These are phyloP conservation scores for Lepidium sativum DNA, from an alignment of 345 rosid genomes.

Conservation along the genomic window DNA sequence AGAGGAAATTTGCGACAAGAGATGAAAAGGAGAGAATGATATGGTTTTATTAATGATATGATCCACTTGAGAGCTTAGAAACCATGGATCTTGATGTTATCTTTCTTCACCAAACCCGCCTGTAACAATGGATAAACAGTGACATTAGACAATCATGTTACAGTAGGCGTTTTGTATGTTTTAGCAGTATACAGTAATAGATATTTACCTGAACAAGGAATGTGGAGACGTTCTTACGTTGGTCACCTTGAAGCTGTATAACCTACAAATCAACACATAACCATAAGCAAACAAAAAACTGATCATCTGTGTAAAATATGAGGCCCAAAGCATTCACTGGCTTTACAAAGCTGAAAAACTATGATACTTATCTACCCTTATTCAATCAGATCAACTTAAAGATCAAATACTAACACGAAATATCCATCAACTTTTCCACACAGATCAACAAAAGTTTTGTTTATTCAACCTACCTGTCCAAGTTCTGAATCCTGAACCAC, in stretches of 20 bases:
- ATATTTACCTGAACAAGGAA: constrained; percentile 69
- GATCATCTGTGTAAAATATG: too few species aligned
- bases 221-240: constrained; percentile 79
- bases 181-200: background rate
- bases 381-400: background rate
- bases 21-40: background rate
- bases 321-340: background rate
- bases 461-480: constrained; percentile 45
- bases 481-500: constrained; percentile 88
- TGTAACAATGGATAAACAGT: constrained; percentile 13
- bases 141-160: background rate
- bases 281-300: background rate
- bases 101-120: constrained; percentile 95
- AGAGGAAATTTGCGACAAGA: background rate
- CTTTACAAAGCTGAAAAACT: background rate
- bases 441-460: background rate
- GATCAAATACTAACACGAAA: background rate
- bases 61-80: constrained; percentile 35
- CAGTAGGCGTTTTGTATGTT: background rate
- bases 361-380: background rate
- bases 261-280: constrained; percentile 34
- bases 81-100: constrained; percentile 85
- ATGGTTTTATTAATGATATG: background rate
- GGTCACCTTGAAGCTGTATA: constrained; percentile 95
- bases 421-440: background rate